Conservation (phyloP, 345 rosid species). For the Punica granatum region DNA sequence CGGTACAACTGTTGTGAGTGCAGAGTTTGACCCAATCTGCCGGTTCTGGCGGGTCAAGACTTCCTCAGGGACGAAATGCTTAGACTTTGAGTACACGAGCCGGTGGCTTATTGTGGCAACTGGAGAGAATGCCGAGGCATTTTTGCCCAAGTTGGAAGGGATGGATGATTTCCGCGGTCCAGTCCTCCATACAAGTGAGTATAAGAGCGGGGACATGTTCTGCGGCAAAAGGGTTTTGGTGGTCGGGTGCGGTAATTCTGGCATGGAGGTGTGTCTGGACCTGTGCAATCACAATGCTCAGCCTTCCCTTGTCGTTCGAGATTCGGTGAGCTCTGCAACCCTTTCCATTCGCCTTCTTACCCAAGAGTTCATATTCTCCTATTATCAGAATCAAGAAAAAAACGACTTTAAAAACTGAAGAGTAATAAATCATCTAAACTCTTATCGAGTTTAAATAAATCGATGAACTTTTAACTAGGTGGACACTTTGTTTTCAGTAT, state of each 20-base stretch:
- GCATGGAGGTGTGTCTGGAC: conserved; percentile 89
- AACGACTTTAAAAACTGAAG: not conserved
- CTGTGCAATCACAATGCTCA: conserved; percentile 61
- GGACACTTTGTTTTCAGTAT: too few relatives aligned
- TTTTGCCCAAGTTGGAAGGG: conserved; percentile 56
- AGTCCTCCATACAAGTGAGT: conserved; percentile 48
- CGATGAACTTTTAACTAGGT: too few relatives aligned
- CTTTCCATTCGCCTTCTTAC: conserved; percentile 18
- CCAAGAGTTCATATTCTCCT: not conserved
- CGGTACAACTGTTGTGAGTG: conserved; percentile 42
- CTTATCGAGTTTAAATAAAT: too few relatives aligned
- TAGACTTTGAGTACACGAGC: conserved; percentile 38
- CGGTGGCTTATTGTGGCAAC: conserved; percentile 75
- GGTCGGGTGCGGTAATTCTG: conserved; percentile 92
- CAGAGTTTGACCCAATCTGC: conserved; percentile 36
- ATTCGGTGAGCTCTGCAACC: conserved; percentile 42
- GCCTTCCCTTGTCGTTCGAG: conserved; percentile 74
- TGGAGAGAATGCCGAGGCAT: conserved; percentile 77
- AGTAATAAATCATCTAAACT: too few relatives aligned
- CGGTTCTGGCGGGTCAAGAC: conserved; percentile 60
- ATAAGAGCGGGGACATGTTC: conserved; percentile 49
- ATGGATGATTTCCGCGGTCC: conserved; percentile 43
- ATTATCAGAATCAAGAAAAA: not conserved
- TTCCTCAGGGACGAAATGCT: conserved; percentile 17
- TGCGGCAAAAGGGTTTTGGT: conserved; percentile 53